A percentile compares a stretch with the other conserved stretches of the same genome.
Conservation (phyloP, 192 early-diverging fungal genomes). For the Phlyctochytrium bullatum region DNA sequence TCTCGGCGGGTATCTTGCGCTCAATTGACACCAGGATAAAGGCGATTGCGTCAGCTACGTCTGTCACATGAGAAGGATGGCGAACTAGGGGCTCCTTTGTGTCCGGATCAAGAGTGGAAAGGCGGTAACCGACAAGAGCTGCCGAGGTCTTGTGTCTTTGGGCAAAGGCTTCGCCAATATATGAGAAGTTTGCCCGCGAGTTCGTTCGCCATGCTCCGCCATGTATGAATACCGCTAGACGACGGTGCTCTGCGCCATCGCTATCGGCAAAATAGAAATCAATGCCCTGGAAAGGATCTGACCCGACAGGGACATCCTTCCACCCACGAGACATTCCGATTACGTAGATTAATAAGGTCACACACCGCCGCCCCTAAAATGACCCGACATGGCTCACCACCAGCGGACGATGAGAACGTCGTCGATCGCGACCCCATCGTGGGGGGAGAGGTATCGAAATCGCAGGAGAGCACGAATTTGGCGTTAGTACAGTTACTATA, state of each 20-base stretch:
- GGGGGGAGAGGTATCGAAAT: not conserved
- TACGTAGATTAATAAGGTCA: no score
- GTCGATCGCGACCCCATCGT: no score
- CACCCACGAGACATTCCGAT: no score
- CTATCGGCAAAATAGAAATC: not conserved
- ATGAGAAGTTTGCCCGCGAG: constrained; percentile 36
- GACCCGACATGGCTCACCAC: no score
- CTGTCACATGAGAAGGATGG: constrained; percentile 71
- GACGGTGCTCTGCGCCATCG: constrained; percentile 20
- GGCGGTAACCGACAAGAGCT: constrained; percentile 74
- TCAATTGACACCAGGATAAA: constrained; percentile 37
- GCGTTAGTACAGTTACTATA: not conserved
- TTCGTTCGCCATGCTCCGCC: constrained; percentile 86
- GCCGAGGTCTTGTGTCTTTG: constrained; percentile 46
- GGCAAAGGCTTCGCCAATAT: constrained; percentile 52
- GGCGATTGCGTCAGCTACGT: constrained; percentile 55
- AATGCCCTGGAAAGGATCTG: not conserved
- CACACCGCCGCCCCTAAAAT: no score
- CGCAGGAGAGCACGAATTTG: not conserved
- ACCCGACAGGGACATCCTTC: no score
- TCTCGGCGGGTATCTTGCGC: no score
- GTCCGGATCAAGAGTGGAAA: constrained; percentile 19
- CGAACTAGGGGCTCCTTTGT: not conserved
- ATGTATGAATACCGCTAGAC: constrained; percentile 72
- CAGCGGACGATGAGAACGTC: no score